Base-by-base conservation (phyloP, 2,329 filamentous ascomycete genomes). In the Ophiocordyceps camponoti-rufipedis region DNA sequence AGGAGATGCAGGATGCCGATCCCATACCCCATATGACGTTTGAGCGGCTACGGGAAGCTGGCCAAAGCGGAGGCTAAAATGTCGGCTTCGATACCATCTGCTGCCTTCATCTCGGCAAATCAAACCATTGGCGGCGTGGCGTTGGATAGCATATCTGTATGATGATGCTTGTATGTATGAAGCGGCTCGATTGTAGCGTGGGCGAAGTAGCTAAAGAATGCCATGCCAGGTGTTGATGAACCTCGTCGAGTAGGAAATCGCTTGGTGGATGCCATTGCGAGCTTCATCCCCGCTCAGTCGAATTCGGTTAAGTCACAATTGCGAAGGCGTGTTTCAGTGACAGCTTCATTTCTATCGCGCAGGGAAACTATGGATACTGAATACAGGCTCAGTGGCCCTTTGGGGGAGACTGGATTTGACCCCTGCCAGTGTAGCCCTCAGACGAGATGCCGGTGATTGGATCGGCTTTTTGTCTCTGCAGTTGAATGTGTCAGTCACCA, bases 401-500 rank as follows among this genome's bases (percentile, higher is more conserved):
- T 55, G 74, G 70, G 56, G 73, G 69, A 51, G 75, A 78, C 71
- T 94, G 87, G 53, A 94, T 75, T 67, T 79, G 74, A 58, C 86
- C 85, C 61, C 77, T 75, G 65, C 86, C 86, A 52, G 66, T 68
- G 71, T 93, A 94, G 56, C 78, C 80, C 62, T 82, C 76, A 59
- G 82, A 82, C 54, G 81, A 74, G 66, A 91, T 69, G 73, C 87
- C 87, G 51, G 82, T 86, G 64, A 94, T 75, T 50, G 87, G 87
- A 62, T 94, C 87, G 61, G 85, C 72, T 59, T 81, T 83, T 78
- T 93, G 84, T 61, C 71, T 71, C 85, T 93, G 62, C 62, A 19
- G n/a, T 5, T 38, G 39, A 41, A 28, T 38, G 42, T 6, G 42
- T 43, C 18, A 43, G 45, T 10, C 39, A 48, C 43, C 23, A 6